Percentiles rank a stretch among this genome's conserved stretches.
phyloP scores from a whole-genome alignment of 495 filamentous ascomycete species.

The Lasiosphaeriaceae sp. region DNA sequence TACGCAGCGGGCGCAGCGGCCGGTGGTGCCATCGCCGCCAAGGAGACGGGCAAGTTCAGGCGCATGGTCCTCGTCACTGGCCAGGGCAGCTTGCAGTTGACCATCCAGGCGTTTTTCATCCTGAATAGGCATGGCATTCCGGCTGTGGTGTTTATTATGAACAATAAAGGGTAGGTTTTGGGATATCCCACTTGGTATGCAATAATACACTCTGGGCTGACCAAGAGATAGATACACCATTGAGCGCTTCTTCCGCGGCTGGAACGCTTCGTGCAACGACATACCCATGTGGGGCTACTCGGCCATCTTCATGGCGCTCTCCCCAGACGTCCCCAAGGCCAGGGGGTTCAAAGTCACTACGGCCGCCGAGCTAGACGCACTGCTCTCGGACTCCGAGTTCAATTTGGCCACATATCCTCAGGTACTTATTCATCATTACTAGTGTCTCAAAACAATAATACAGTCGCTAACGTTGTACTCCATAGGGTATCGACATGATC shows the following conservation, averaged over 20 bases:
- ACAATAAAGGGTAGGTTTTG: constrained; percentile 41
- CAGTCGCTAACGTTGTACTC: neutral
- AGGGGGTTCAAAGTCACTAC: constrained; percentile 33
- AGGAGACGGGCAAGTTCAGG: constrained; percentile 20
- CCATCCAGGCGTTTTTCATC: constrained; percentile 35
- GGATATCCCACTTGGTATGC: too few species aligned
- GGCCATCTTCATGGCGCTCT: constrained; percentile 35
- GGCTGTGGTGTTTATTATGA: constrained; percentile 44
- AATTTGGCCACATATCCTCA: constrained; percentile 32
- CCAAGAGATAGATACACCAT: constrained; percentile 36
- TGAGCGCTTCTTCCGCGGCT: constrained; percentile 49
- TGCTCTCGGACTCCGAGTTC: constrained; percentile 37
- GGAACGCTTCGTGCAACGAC: constrained; percentile 46
- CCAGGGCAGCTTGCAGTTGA: constrained; percentile 42
- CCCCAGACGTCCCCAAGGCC: constrained; percentile 22
- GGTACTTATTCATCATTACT: constrained; percentile 6
- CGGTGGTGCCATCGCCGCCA: constrained; percentile 33
- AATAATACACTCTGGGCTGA: neutral
- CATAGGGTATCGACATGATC: constrained; percentile 21
- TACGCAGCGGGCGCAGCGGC: constrained; percentile 35
- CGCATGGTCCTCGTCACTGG: constrained; percentile 36
- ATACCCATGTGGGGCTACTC: constrained; percentile 44
- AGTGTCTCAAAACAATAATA: neutral
- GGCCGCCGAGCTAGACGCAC: constrained; percentile 32
- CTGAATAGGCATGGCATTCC: constrained; percentile 31